Conservation (phyloP, 345 rosid species). For the Fremontodendron californicum region DNA sequence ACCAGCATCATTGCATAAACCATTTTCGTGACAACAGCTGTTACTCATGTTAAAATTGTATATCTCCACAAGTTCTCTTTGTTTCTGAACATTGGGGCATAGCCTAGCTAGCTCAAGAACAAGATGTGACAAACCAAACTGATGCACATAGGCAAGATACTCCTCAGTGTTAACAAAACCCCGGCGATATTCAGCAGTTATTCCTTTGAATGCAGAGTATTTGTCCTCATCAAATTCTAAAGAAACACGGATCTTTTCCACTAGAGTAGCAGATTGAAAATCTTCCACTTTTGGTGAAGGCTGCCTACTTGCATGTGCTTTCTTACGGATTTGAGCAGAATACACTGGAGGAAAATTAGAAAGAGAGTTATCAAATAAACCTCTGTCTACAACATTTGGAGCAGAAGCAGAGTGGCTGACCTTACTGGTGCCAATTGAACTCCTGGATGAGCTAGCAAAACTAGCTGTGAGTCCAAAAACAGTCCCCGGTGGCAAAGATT, state of each 20-base stretch:
- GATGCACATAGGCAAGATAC: conserved; percentile 46
- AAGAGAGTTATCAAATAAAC: conserved; percentile 20
- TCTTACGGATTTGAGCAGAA: conserved; percentile 22
- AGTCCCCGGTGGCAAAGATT: conserved; percentile 22
- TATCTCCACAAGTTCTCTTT: conserved; percentile 47
- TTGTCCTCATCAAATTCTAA: conserved; percentile 45
- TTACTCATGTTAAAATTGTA: conserved; percentile 37
- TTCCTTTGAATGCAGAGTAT: conserved; percentile 45
- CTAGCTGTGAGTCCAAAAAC: conserved; percentile 13
- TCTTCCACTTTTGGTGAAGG: conserved; percentile 31
- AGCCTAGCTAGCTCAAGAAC: conserved; percentile 57
- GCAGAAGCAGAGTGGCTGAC: conserved; percentile 42
- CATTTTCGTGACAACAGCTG: conserved; percentile 23
- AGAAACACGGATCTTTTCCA: conserved; percentile 55
- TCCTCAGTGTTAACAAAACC: conserved; percentile 39
- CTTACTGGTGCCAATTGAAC: conserved; percentile 25
- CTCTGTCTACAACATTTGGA: conserved; percentile 39
- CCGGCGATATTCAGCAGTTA: conserved; percentile 51
- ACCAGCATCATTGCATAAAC: conserved; percentile 13
- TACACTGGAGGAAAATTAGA: conserved; percentile 56
- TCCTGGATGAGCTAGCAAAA: conserved; percentile 25
- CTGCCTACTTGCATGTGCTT: conserved; percentile 21
- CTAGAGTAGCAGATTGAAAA: conserved; percentile 58
- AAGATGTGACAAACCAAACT: conserved; percentile 51
- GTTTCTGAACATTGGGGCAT: conserved; percentile 53